phyloP scores from a whole-genome alignment of 176 grass and related monocot species.

The Raddia guianensis region DNA sequence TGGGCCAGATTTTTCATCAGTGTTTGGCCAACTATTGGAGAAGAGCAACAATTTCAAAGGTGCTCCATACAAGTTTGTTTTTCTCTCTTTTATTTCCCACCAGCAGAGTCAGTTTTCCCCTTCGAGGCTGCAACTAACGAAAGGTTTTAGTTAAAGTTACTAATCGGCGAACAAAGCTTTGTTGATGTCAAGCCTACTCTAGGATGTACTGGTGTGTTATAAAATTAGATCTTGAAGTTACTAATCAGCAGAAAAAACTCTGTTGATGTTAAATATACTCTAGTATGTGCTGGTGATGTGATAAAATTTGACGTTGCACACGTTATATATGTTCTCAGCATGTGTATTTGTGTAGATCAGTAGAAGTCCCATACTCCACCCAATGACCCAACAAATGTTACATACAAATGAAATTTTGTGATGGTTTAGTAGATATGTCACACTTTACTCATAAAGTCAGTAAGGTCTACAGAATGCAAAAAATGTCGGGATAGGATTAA shows the following conservation, averaged over 20 bases:
- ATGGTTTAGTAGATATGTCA: constrained; percentile 15
- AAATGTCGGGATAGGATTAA: constrained; percentile 14
- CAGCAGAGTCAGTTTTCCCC: too few species aligned
- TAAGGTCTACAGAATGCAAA: constrained; percentile 17
- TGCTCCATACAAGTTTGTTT: not conserved
- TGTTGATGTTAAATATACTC: not conserved
- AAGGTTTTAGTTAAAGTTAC: too few species aligned
- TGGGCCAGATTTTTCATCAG: not conserved
- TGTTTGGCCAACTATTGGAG: not conserved
- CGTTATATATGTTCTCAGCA: not conserved
- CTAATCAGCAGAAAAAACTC: not conserved
- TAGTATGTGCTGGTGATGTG: not conserved
- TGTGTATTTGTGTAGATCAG: not conserved
- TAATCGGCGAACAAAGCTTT: not conserved
- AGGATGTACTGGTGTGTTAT: not conserved
- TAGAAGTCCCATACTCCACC: constrained; percentile 4
- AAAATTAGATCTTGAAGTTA: not conserved
- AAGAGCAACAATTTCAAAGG: not conserved
- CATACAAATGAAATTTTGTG: constrained; percentile 11
- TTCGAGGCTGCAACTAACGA: not conserved
- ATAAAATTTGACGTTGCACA: not conserved
- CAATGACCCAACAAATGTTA: not conserved
- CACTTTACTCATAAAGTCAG: constrained; percentile 12
- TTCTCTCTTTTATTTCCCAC: not conserved
- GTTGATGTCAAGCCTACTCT: not conserved